Percentiles rank a stretch among this genome's conserved stretches.
Conservation (phyloP, 148 eudicot genomes). For the Talinum fruticosum region DNA sequence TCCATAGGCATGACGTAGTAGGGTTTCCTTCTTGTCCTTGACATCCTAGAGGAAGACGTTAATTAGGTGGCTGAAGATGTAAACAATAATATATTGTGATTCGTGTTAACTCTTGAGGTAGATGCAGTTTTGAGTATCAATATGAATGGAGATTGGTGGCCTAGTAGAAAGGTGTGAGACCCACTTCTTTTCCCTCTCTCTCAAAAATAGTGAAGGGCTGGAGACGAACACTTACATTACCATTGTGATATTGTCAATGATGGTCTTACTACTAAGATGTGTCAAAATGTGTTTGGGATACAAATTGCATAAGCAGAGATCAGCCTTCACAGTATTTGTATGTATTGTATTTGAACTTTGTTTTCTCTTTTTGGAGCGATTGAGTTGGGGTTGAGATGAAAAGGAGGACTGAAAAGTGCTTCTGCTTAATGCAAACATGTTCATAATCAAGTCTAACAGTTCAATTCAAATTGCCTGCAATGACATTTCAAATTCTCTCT, state of each 20-base stretch:
- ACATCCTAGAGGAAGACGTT: conserved; percentile 38
- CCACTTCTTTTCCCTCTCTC: too few species aligned
- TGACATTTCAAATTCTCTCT: neutral
- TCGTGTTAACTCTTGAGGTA: too few species aligned
- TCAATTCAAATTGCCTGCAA: neutral
- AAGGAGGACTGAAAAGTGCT: neutral
- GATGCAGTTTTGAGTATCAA: too few species aligned
- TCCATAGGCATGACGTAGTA: conserved; percentile 74
- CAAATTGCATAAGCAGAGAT: neutral
- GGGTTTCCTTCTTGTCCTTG: conserved; percentile 58
- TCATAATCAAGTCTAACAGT: too few species aligned
- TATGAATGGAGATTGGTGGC: too few species aligned
- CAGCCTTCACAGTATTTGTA: neutral
- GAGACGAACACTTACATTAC: neutral
- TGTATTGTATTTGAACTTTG: too few species aligned
- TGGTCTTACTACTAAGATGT: neutral
- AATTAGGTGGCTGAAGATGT: conserved; percentile 11
- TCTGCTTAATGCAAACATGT: conserved; percentile 2
- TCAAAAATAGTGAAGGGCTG: too few species aligned
- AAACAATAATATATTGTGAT: neutral
- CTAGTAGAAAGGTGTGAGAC: too few species aligned
- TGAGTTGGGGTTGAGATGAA: too few species aligned
- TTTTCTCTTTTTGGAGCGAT: too few species aligned
- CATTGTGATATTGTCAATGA: neutral
- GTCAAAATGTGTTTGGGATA: neutral